Conservation (phyloP, 768 basidiomycete species). For the Kwoniella sp. region DNA sequence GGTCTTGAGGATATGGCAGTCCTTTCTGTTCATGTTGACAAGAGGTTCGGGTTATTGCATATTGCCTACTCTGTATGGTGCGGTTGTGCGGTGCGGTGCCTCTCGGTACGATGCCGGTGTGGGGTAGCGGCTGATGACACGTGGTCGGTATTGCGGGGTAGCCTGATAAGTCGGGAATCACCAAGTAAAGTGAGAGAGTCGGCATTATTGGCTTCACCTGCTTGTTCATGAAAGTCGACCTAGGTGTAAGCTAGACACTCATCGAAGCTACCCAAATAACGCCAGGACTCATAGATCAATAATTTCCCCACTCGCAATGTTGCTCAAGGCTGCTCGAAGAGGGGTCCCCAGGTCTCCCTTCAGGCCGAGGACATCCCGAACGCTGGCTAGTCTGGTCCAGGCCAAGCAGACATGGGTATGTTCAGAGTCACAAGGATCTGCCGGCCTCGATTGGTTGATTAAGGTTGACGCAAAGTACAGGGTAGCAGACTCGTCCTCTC, state of each 20-base stretch:
- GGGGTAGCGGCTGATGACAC: constrained; percentile 11
- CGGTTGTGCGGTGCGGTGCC: background rate
- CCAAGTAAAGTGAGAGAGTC: background rate
- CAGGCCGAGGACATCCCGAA: background rate
- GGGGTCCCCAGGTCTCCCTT: background rate
- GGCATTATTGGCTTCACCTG: background rate
- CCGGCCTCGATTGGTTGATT: background rate
- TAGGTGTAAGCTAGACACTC: too few species aligned
- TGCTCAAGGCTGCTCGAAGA: background rate
- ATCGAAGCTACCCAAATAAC: too few species aligned
- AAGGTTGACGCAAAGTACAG: constrained; percentile 6
- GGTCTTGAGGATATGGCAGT: too few species aligned
- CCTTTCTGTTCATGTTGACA: too few species aligned
- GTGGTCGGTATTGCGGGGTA: constrained; percentile 4
- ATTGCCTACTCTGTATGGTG: background rate
- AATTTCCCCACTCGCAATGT: background rate
- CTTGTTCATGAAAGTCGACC: too few species aligned
- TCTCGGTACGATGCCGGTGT: background rate
- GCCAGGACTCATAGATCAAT: too few species aligned
- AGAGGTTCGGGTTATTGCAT: too few species aligned
- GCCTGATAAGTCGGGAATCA: background rate
- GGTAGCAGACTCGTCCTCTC: constrained; percentile 39
- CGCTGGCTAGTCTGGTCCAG: background rate
- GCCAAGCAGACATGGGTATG: constrained; percentile 11
- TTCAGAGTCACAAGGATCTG: background rate